Evolutionary conservation across 768 basidiomycete species (phyloP).

Genomic region (Hortiboletus flavorubellus): DNA sequence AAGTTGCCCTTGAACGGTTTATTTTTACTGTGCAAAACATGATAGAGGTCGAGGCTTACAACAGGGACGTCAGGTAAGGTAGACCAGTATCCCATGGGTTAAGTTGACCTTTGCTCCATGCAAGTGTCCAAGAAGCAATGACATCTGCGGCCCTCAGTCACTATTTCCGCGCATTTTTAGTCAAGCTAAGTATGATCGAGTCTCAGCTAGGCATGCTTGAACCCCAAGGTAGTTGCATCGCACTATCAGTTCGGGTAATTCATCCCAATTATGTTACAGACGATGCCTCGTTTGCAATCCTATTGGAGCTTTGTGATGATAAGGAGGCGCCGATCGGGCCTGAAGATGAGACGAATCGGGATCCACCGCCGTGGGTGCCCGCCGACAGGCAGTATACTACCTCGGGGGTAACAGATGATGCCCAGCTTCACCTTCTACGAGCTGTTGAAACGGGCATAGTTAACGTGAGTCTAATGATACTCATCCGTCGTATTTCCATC

Average conservation of each 20-base stretch:
- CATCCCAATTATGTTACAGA: slow-evolving; percentile 35
- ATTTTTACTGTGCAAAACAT: slow-evolving; percentile 85
- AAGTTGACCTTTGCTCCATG: slow-evolving; percentile 1
- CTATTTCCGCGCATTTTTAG: slow-evolving; percentile 78
- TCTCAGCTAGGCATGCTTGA: slow-evolving; percentile 61
- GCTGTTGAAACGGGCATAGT: slow-evolving; percentile 84
- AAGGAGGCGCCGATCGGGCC: slow-evolving; percentile 48
- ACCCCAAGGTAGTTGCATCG: slow-evolving; percentile 42
- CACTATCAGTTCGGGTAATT: neutral
- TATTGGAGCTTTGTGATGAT: slow-evolving; percentile 77
- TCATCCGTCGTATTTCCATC: neutral
- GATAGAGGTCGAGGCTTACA: slow-evolving; percentile 64
- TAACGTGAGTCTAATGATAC: slow-evolving; percentile 46
- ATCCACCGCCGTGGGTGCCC: slow-evolving; percentile 79
- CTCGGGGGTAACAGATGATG: slow-evolving; percentile 54
- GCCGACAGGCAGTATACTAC: slow-evolving; percentile 70
- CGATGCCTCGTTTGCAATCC: slow-evolving; percentile 74
- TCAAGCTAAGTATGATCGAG: slow-evolving; percentile 78
- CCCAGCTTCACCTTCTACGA: slow-evolving; percentile 71
- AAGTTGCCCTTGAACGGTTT: slow-evolving; percentile 84
- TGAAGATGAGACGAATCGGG: slow-evolving; percentile 45
- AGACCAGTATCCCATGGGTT: neutral
- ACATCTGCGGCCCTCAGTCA: slow-evolving; percentile 58
- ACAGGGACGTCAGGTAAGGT: slow-evolving; percentile 64
- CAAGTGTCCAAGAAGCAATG: slow-evolving; percentile 71